Percentiles rank a stretch among this genome's conserved stretches.
Conservation (phyloP, 163 green algal genomes). For the Scenedesmus sp. region DNA sequence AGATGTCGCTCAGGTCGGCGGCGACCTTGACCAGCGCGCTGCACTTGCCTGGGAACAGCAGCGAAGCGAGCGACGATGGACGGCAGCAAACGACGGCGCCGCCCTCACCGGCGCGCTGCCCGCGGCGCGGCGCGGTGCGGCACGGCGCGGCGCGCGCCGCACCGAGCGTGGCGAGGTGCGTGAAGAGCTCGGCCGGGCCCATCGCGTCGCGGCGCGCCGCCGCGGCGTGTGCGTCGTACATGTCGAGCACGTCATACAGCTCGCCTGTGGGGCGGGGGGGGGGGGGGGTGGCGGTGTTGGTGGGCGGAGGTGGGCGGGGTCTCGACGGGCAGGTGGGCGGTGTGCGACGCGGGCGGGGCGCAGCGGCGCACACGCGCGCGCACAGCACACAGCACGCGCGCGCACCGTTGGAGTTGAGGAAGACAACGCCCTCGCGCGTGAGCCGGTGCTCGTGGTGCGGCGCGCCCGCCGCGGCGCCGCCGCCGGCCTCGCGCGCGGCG, state of each 20-base stretch:
- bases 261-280: slow-evolving; percentile 48
- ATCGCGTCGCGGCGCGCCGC: slow-evolving; percentile 8
- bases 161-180: slow-evolving; percentile 49
- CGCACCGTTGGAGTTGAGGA: not conserved
- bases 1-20: slow-evolving; percentile 64
- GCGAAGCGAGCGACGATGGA: not conserved
- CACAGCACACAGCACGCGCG: too few species aligned
- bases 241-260: slow-evolving; percentile 67
- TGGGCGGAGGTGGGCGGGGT: too few species aligned
- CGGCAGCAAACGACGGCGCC: not conserved
- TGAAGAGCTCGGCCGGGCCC: slow-evolving; percentile 21
- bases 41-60: slow-evolving; percentile 55
- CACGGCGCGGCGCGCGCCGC: not conserved
- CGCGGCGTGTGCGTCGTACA: slow-evolving; percentile 39
- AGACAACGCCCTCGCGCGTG: too few species aligned
- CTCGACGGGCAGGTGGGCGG: too few species aligned
- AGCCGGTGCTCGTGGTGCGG: too few species aligned
- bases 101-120: not conserved
- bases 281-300: too few species aligned
- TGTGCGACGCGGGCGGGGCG: too few species aligned
- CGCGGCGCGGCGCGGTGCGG: not conserved
- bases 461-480: too few species aligned
- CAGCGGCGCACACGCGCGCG: too few species aligned
- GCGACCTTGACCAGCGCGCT: slow-evolving; percentile 74
- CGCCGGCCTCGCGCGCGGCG: too few species aligned